These are phyloP conservation scores for Ceratocystis cubensis DNA, from an alignment of 2,329 filamentous ascomycete species.

Conservation along the genomic window DNA sequence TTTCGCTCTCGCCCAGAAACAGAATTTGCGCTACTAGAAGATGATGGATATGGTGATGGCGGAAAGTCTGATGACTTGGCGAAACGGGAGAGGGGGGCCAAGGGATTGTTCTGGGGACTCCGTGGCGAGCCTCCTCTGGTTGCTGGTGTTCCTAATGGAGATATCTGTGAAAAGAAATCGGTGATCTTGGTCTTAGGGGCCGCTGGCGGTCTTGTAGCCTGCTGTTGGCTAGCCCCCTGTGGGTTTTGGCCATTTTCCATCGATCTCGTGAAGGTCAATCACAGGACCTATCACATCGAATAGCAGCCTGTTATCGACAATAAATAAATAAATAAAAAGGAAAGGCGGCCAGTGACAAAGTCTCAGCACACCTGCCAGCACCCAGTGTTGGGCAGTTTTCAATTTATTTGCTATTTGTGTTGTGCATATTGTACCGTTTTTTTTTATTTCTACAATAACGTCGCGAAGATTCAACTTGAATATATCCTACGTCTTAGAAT, in stretches of 20 bases:
- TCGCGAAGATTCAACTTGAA: not conserved
- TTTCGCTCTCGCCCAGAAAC: not conserved
- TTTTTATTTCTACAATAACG: not conserved
- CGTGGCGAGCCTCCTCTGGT: not conserved
- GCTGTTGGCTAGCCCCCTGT: not conserved
- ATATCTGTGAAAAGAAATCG: not conserved
- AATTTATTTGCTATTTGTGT: no score
- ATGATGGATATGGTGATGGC: not conserved
- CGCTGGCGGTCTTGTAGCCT: not conserved
- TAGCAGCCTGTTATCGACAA: not conserved
- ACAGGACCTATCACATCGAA: not conserved
- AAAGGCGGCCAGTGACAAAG: not conserved
- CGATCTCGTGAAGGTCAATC: not conserved
- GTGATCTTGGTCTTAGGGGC: not conserved
- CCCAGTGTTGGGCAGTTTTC: no score
- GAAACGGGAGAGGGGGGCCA: not conserved
- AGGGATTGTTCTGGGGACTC: not conserved
- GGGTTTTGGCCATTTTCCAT: not conserved
- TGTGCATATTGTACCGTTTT: no score
- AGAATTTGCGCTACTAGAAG: not conserved
- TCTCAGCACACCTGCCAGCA: no score
- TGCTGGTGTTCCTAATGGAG: not conserved
- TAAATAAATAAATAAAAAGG: not conserved
- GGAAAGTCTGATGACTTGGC: not conserved
- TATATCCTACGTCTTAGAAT: no score